Conservation (phyloP, 441 rosid species). For the Manihot esculenta region DNA sequence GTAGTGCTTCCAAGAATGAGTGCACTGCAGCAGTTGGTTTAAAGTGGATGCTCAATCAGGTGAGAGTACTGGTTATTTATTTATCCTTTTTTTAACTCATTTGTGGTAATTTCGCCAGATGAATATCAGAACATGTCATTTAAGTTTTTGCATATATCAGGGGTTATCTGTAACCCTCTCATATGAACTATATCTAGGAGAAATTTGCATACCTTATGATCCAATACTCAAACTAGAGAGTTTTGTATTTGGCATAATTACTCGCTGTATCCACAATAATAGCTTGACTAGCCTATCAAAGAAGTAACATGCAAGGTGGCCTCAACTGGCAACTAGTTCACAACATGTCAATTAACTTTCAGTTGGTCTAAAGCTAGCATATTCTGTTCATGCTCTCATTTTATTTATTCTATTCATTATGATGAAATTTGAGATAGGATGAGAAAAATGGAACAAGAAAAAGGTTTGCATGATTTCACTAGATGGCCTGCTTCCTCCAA, state of each 20-base stretch:
- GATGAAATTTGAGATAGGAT: no score
- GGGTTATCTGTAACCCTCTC: background rate
- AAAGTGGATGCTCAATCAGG: conserved; percentile 99
- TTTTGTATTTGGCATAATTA: background rate
- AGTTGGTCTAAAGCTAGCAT: background rate
- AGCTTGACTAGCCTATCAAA: background rate
- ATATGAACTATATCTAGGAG: background rate
- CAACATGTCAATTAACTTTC: background rate
- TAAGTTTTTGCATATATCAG: background rate
- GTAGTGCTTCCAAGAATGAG: conserved; percentile 95
- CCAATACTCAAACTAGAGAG: background rate
- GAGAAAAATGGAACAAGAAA: no score
- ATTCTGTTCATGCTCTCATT: no score
- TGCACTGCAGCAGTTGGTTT: conserved; percentile 94
- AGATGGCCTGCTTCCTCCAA: no score
- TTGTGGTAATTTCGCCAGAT: background rate
- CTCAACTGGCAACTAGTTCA: background rate
- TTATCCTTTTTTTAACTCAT: background rate
- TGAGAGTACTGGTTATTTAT: conserved; percentile 26
- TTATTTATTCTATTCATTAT: no score
- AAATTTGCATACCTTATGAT: background rate
- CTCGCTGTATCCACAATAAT: background rate
- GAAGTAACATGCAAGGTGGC: background rate
- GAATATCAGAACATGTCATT: background rate
- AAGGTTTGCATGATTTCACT: no score